Evolutionary conservation across 768 basidiomycete genomes (phyloP).

Genomic region (Asterophora lycoperdoides): DNA sequence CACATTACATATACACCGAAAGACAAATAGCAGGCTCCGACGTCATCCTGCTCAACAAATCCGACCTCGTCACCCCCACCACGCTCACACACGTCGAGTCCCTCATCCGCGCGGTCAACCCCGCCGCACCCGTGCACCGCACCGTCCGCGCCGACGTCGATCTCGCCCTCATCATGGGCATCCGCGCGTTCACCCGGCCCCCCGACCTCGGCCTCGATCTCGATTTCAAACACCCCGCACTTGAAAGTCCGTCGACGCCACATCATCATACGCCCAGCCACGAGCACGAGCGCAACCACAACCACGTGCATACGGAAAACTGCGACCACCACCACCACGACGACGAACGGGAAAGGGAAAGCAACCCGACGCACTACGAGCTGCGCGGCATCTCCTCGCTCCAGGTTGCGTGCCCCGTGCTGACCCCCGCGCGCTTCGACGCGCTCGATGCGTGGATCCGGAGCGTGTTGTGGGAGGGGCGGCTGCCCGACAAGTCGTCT

Average conservation of each 20-base stretch:
- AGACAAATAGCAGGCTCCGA: slow-evolving; percentile 95
- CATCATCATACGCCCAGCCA: slow-evolving; percentile 9
- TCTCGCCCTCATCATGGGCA: slow-evolving; percentile 69
- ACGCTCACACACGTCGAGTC: slow-evolving; percentile 47
- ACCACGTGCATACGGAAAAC: slow-evolving; percentile 22
- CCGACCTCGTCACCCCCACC: slow-evolving; percentile 58
- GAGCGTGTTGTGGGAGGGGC: slow-evolving; percentile 74
- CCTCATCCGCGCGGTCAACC: slow-evolving; percentile 74
- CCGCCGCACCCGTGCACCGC: slow-evolving; percentile 66
- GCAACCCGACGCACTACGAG: slow-evolving; percentile 54
- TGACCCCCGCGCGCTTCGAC: slow-evolving; percentile 45
- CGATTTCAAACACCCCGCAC: no score
- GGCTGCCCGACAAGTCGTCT: slow-evolving; percentile 41
- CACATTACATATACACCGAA: neutral
- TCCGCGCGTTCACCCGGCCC: slow-evolving; percentile 65
- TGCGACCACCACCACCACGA: slow-evolving; percentile 19
- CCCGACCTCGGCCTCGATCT: no score
- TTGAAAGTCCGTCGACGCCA: no score
- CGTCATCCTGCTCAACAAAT: slow-evolving; percentile 89
- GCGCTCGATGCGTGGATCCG: slow-evolving; percentile 79
- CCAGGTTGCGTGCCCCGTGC: slow-evolving; percentile 60
- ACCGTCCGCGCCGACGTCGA: slow-evolving; percentile 75
- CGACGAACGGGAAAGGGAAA: slow-evolving; percentile 19
- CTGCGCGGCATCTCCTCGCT: slow-evolving; percentile 81
- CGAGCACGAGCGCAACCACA: slow-evolving; percentile 24